Evolutionary conservation across 2,329 filamentous ascomycete species (phyloP), one percentile per base, ranked within the genome.

Genomic region (Colletotrichum liriopes): DNA sequence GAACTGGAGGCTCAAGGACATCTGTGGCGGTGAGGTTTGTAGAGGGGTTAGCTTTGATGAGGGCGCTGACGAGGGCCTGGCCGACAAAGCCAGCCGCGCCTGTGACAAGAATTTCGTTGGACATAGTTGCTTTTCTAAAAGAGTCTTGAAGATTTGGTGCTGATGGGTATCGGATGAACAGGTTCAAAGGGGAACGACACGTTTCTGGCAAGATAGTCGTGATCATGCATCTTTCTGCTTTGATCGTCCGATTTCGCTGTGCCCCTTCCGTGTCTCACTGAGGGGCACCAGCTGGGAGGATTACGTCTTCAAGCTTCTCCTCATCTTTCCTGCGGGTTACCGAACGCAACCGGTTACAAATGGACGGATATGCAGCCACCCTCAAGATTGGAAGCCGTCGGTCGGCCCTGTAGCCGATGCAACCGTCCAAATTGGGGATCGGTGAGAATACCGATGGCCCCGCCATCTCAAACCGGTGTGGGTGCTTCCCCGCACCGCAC

Each of bases 41-140:
- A 52, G 75, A 77, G 1, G 77, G 74, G 1, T 78, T 74, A 2
- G 79, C 78, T 26, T 85, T 82, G 49, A 92, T 81, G 5, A 93
- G 84, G 47, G 89, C 86, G 60, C 84, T 84, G 3, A 89, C 86
- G 29, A 92, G 85, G 58, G 88, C 85, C 78, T 92, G 90, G 77
- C 90, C 90, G 72, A 93, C 88, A 79, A 92, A 92, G 73, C 91
- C 91, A 62, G 88, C 88, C 7, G 86, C 90, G 6, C 91, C 91
- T 14, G 91, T 92, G 76, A 93, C 90, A 77, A 92, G 86, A 47
- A 92, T 85, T 69, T 86, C 60, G 26, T 64, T 65, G n/a, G 65
- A 51, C 70, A 72, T 72, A 0, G 8, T 70, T 29, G 16, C 1
- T 18, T 20, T 20, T 39, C 23, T 4, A n/a, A 29, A 0, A 0